These are phyloP conservation scores for Taxawa tesnikishii DNA, from an alignment of 2,329 filamentous ascomycete species.

Conservation along the genomic window DNA sequence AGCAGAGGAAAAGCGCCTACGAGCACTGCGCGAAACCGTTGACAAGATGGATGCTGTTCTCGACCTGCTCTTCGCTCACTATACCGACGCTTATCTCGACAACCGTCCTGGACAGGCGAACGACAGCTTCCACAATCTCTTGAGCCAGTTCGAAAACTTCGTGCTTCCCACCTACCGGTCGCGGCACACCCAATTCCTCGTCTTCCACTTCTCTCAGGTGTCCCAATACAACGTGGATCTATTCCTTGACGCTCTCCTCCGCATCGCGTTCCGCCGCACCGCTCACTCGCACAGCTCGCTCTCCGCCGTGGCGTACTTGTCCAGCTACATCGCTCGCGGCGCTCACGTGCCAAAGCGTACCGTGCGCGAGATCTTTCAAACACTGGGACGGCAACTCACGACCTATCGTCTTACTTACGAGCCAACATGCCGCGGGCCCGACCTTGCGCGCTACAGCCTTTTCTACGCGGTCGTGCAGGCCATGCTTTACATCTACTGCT, in stretches of 20 bases:
- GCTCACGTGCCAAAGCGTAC: slow-evolving; percentile 64
- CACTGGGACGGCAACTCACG: slow-evolving; percentile 68
- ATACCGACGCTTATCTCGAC: slow-evolving; percentile 58
- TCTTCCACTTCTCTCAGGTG: slow-evolving; percentile 88
- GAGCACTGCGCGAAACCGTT: slow-evolving; percentile 66
- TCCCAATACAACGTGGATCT: slow-evolving; percentile 66
- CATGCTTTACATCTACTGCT: slow-evolving; percentile 90
- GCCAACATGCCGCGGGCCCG: slow-evolving; percentile 64
- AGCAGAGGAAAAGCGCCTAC: slow-evolving; percentile 48
- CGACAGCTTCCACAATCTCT: slow-evolving; percentile 62
- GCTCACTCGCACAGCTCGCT: slow-evolving; percentile 74
- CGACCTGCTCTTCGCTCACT: slow-evolving; percentile 76
- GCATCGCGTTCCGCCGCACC: slow-evolving; percentile 63
- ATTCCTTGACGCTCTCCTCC: slow-evolving; percentile 78
- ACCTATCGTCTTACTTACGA: slow-evolving; percentile 63
- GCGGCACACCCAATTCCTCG: slow-evolving; percentile 84
- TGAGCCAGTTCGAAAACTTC: slow-evolving; percentile 75
- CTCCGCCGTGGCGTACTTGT: slow-evolving; percentile 80
- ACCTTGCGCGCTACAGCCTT: slow-evolving; percentile 68
- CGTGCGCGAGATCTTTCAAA: slow-evolving; percentile 70
- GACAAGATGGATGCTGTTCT: slow-evolving; percentile 86
- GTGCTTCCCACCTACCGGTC: slow-evolving; percentile 87
- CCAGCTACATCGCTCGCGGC: slow-evolving; percentile 86
- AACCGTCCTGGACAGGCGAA: slow-evolving; percentile 58
- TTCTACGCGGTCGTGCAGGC: slow-evolving; percentile 88